Evolutionary conservation across 202 grass and related monocot species (phyloP).

Genomic region (Sporobolus alterniflorus): DNA sequence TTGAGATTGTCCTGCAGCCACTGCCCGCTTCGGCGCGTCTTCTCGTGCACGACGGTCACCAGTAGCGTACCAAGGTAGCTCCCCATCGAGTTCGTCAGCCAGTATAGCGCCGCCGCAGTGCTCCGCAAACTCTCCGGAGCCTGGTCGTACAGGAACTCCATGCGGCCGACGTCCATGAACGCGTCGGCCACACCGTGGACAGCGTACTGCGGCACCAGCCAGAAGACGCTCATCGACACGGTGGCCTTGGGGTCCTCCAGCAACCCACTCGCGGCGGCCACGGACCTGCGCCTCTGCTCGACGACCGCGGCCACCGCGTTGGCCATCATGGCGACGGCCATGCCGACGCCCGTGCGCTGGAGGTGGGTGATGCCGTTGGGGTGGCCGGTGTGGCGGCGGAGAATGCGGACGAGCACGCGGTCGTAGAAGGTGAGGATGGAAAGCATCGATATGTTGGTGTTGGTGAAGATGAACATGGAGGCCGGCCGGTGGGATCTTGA

Average conservation of each 20-base stretch:
- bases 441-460: constrained; percentile 47
- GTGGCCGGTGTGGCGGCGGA: constrained; percentile 27
- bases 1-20: constrained; percentile 35
- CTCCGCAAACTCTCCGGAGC: constrained; percentile 69
- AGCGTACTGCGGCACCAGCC: constrained; percentile 65
- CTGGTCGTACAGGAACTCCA: constrained; percentile 79
- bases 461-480: constrained; percentile 54
- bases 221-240: constrained; percentile 61
- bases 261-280: constrained; percentile 27
- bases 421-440: constrained; percentile 62
- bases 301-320: constrained; percentile 41
- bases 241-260: neutral
- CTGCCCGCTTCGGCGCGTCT: constrained; percentile 23
- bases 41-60: constrained; percentile 53
- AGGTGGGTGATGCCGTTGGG: constrained; percentile 62
- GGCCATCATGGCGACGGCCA: constrained; percentile 36
- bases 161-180: constrained; percentile 70
- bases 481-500: constrained; percentile 54
- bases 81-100: constrained; percentile 50
- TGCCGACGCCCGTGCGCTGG: constrained; percentile 61
- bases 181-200: constrained; percentile 62
- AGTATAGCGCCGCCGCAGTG: constrained; percentile 36
- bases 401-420: constrained; percentile 38
- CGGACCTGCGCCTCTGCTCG: constrained; percentile 27
- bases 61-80: constrained; percentile 71